These are phyloP conservation scores for Kodamaea sagamina DNA, from an alignment of 805 yeast genomes.

Conservation along the genomic window DNA sequence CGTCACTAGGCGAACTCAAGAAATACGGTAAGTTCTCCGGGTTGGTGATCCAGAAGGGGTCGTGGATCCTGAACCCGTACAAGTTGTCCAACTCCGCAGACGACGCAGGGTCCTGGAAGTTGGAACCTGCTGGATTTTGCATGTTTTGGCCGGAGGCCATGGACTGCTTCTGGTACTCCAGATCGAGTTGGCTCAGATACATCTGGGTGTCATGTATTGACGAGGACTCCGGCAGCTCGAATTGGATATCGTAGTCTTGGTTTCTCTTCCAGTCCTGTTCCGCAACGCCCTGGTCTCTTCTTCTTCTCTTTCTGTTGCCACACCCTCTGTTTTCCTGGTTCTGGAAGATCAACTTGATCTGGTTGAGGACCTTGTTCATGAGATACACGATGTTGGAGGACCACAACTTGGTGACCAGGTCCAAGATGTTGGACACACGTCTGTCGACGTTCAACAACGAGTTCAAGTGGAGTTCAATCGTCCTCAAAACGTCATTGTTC, in stretches of 20 bases:
- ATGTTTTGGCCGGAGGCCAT: too few relatives aligned
- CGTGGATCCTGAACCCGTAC: slow-evolving; percentile 44
- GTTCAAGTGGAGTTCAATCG: slow-evolving; percentile 24
- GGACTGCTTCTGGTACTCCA: not conserved
- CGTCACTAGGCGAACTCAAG: slow-evolving; percentile 29
- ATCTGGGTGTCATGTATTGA: not conserved
- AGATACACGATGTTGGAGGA: slow-evolving; percentile 35
- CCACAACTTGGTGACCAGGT: slow-evolving; percentile 31
- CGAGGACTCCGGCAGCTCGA: too few relatives aligned
- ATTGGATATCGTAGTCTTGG: slow-evolving; percentile 1
- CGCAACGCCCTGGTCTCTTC: not conserved
- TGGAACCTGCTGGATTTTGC: not conserved
- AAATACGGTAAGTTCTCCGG: slow-evolving; percentile 48
- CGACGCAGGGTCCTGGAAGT: slow-evolving; percentile 8
- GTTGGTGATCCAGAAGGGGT: slow-evolving; percentile 55
- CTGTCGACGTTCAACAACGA: slow-evolving; percentile 27
- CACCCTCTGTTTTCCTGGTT: slow-evolving; percentile 15
- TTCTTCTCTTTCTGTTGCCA: slow-evolving; percentile 5
- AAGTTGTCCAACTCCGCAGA: slow-evolving; percentile 33
- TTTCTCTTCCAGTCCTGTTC: not conserved
- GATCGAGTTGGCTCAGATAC: not conserved
- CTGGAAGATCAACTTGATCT: slow-evolving; percentile 28
- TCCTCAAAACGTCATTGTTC: slow-evolving; percentile 5
- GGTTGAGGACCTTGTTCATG: slow-evolving; percentile 31
- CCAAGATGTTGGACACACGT: slow-evolving; percentile 21